phyloP scores from a whole-genome alignment of 2,329 filamentous ascomycete species.

The Hypoxylon sp. region DNA sequence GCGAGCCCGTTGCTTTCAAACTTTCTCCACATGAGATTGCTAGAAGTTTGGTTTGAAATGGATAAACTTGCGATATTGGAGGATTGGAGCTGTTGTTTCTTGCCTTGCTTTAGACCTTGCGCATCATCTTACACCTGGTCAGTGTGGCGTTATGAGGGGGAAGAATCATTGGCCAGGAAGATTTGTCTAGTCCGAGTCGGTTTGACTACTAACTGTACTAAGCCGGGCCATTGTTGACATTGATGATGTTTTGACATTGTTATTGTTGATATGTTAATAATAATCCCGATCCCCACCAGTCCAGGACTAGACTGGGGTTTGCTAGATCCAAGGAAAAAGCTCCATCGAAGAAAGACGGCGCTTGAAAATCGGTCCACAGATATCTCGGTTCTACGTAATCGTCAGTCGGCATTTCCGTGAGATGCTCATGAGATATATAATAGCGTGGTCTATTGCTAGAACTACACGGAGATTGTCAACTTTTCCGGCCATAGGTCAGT shows the following conservation, averaged over 20 bases:
- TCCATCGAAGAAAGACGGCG: slow-evolving; percentile 9
- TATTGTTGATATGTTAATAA: slow-evolving; percentile 4
- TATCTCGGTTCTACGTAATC: slow-evolving; percentile 19
- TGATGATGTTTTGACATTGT: slow-evolving; percentile 4
- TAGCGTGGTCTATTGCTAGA: no score
- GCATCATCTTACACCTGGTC: no score
- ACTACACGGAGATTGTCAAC: no score
- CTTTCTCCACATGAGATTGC: slow-evolving; percentile 25
- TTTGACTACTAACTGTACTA: no score
- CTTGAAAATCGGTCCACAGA: slow-evolving; percentile 12
- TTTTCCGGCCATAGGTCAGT: no score
- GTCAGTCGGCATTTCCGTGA: slow-evolving; percentile 22
- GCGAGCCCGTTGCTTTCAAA: slow-evolving; percentile 8
- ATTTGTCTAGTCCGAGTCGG: background rate
- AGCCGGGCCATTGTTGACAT: slow-evolving; percentile 6
- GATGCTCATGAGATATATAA: background rate
- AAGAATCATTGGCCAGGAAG: slow-evolving; percentile 18
- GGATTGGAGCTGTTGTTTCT: slow-evolving; percentile 8
- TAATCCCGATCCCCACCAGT: slow-evolving; percentile 15
- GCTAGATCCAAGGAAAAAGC: slow-evolving; percentile 10
- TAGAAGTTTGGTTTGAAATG: slow-evolving; percentile 25
- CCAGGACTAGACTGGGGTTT: slow-evolving; percentile 13
- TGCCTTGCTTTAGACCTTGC: slow-evolving; percentile 8
- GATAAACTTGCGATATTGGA: slow-evolving; percentile 13
- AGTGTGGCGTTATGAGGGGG: slow-evolving; percentile 16